A percentile compares a stretch with the other conserved stretches of the same genome.
Conservation (phyloP, 768 basidiomycete species). For the Rubroboletus pulcherrimus region DNA sequence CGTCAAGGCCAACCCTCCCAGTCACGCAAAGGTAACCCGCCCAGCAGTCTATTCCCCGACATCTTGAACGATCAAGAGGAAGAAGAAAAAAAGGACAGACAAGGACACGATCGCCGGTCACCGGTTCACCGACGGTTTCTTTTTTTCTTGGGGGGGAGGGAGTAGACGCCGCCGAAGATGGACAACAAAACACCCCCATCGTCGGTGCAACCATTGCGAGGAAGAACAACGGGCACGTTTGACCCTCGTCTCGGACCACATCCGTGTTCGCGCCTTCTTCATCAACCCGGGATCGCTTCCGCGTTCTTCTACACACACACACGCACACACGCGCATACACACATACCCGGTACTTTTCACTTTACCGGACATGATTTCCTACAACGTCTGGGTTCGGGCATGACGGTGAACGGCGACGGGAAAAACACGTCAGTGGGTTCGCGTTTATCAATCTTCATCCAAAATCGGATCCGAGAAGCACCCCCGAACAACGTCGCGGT, state of each 20-base stretch:
- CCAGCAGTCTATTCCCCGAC: background rate
- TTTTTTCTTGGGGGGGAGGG: background rate
- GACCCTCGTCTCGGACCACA: background rate
- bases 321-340: background rate
- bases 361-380: too few species aligned
- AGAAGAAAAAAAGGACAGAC: background rate
- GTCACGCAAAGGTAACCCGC: background rate
- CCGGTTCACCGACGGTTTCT: background rate
- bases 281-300: background rate
- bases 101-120: background rate
- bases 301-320: too few species aligned
- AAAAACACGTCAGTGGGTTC: too few species aligned
- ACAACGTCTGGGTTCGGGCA: too few species aligned
- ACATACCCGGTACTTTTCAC: background rate
- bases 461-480: too few species aligned
- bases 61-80: background rate
- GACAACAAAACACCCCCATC: background rate
- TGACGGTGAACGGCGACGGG: too few species aligned
- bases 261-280: background rate
- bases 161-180: background rate
- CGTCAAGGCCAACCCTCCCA: background rate
- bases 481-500: too few species aligned
- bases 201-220: background rate
- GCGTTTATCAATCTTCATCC: too few species aligned
- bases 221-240: background rate